Conservation (phyloP, 768 basidiomycete genomes). For the Auricularia sp. region DNA sequence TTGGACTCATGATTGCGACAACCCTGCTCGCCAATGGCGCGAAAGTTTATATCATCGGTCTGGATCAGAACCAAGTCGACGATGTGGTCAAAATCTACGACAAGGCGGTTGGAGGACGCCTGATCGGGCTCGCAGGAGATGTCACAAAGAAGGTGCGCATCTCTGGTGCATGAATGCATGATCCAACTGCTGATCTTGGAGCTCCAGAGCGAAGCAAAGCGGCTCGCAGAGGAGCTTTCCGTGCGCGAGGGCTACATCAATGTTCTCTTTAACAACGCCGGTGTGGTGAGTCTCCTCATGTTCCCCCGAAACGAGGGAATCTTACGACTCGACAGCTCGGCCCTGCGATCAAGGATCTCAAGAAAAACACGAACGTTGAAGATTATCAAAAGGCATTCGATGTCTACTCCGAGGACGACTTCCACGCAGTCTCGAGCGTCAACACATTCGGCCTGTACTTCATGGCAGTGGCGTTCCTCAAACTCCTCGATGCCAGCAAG, state of each 20-base stretch:
- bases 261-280: slow-evolving; percentile 41
- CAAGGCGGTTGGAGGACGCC: not conserved
- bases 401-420: slow-evolving; percentile 25
- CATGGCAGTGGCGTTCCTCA: slow-evolving; percentile 47
- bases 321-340: slow-evolving; percentile 14
- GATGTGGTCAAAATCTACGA: slow-evolving; percentile 15
- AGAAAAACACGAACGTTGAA: slow-evolving; percentile 20
- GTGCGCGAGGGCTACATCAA: slow-evolving; percentile 31
- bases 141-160: slow-evolving; percentile 17
- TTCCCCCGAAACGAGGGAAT: slow-evolving; percentile 16
- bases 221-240: slow-evolving; percentile 30
- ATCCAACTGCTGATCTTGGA: not conserved
- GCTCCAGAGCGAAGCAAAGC: slow-evolving; percentile 30
- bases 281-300: slow-evolving; percentile 12
- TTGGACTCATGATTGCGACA: slow-evolving; percentile 41
- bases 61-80: slow-evolving; percentile 31
- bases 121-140: slow-evolving; percentile 12
- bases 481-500: slow-evolving; percentile 40
- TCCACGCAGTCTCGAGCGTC: slow-evolving; percentile 26
- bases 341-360: not conserved
- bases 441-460: slow-evolving; percentile 42
- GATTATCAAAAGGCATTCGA: slow-evolving; percentile 32
- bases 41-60: slow-evolving; percentile 38
- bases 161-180: not conserved
- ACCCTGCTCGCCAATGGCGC: slow-evolving; percentile 39